Conservation (phyloP, 2,329 filamentous ascomycete species). For the Xylaria multiplex region DNA sequence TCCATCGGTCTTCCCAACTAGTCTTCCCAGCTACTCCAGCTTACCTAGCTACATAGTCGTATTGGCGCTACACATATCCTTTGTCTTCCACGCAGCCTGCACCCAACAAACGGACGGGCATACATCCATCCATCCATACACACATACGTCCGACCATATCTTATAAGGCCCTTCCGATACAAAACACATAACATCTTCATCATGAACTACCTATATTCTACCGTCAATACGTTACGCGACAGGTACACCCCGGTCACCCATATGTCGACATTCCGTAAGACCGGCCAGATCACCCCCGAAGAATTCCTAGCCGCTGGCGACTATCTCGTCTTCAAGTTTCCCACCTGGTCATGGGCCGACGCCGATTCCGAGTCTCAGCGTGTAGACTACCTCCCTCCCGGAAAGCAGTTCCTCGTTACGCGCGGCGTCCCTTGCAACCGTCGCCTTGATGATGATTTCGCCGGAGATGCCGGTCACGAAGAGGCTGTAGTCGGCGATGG, state of each 20-base stretch:
- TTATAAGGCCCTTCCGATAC: slow-evolving; percentile 6
- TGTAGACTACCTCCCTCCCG: slow-evolving; percentile 81
- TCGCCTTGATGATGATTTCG: slow-evolving; percentile 91
- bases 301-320: slow-evolving; percentile 96
- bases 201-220: slow-evolving; percentile 94
- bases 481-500: slow-evolving; percentile 87
- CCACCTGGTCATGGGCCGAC: slow-evolving; percentile 96
- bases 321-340: slow-evolving; percentile 99
- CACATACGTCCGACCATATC: slow-evolving; percentile 16
- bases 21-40: not conserved
- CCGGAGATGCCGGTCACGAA: slow-evolving; percentile 85
- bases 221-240: slow-evolving; percentile 90
- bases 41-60: no score
- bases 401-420: slow-evolving; percentile 95
- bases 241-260: slow-evolving; percentile 88
- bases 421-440: slow-evolving; percentile 94
- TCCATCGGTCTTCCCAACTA: slow-evolving; percentile 4
- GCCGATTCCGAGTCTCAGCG: slow-evolving; percentile 84
- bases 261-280: slow-evolving; percentile 91
- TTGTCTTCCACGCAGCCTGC: slow-evolving; percentile 20
- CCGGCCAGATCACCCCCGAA: slow-evolving; percentile 95
- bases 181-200: slow-evolving; percentile 39
- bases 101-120: slow-evolving; percentile 15
- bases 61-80: slow-evolving; percentile 12
- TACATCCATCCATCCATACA: slow-evolving; percentile 7